Evolutionary conservation across 352 stramenopile genomes (phyloP).

Genomic region (Pythium coloratum): DNA sequence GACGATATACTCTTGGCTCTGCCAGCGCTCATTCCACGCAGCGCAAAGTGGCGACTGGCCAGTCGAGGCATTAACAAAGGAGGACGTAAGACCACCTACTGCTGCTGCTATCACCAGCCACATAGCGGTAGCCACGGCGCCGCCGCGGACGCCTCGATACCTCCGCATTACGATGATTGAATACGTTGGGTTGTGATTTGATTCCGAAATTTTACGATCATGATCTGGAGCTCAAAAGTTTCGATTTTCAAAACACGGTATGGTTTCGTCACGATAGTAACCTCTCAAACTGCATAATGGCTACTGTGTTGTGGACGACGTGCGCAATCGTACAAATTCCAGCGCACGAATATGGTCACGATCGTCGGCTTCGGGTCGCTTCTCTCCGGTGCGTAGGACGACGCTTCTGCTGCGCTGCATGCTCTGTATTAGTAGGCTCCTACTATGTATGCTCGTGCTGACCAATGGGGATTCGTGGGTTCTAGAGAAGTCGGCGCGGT

Average conservation of each 20-base stretch:
- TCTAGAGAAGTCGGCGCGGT: slow-evolving; percentile 71
- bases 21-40: slow-evolving; percentile 5
- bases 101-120: not conserved
- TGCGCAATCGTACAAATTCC: not conserved
- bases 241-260: not conserved
- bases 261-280: not conserved
- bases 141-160: not conserved
- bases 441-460: not conserved
- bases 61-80: not conserved
- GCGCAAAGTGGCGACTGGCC: slow-evolving; percentile 21
- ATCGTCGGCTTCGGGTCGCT: slow-evolving; percentile 92
- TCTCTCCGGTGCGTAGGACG: slow-evolving; percentile 54
- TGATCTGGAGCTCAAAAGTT: too few species aligned
- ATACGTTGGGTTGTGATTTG: not conserved
- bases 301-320: not conserved
- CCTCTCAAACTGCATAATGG: slow-evolving; percentile 14
- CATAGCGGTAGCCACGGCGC: not conserved
- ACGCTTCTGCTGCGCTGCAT: not conserved
- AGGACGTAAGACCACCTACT: not conserved
- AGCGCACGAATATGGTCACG: slow-evolving; percentile 43
- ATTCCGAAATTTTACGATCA: not conserved
- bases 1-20: slow-evolving; percentile 24
- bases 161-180: not conserved
- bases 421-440: not conserved
- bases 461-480: not conserved